Evolutionary conservation across 805 yeast genomes (phyloP).

Genomic region (Candida nitratophila): DNA sequence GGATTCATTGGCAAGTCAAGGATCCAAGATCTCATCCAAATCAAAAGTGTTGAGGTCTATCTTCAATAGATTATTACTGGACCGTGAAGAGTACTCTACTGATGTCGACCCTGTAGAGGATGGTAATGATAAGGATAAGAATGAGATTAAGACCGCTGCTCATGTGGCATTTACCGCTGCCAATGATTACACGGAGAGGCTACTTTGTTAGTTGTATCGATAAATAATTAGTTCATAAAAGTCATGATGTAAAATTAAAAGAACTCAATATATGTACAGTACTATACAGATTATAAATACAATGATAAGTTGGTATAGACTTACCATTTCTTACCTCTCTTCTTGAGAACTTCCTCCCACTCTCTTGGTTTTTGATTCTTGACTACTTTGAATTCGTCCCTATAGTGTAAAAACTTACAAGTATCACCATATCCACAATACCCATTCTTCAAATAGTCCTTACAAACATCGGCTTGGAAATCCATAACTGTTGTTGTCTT

Average conservation of each 20-base stretch:
- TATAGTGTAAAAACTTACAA: constrained; percentile 85
- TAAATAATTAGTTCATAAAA: no score
- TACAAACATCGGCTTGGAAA: constrained; percentile 90
- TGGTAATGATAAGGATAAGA: background rate
- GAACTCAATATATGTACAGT: background rate
- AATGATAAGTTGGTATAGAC: no score
- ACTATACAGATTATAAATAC: no score
- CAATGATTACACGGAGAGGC: background rate
- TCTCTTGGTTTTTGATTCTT: constrained; percentile 35
- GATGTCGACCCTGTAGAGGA: no score
- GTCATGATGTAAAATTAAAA: no score
- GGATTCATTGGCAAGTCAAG: background rate
- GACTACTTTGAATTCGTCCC: constrained; percentile 72
- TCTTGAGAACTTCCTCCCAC: constrained; percentile 49
- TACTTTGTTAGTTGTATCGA: background rate
- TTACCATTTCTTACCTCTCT: constrained; percentile 14
- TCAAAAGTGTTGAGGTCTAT: background rate
- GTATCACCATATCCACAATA: constrained; percentile 97
- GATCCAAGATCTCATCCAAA: background rate
- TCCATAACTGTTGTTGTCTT: constrained; percentile 68
- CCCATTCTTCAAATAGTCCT: constrained; percentile 85
- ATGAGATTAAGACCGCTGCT: background rate
- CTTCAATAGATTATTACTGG: background rate
- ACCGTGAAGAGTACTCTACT: background rate
- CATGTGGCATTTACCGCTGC: background rate